Base-by-base conservation (phyloP, 2,329 filamentous ascomycete genomes). In the Diaporthe ampelina region DNA sequence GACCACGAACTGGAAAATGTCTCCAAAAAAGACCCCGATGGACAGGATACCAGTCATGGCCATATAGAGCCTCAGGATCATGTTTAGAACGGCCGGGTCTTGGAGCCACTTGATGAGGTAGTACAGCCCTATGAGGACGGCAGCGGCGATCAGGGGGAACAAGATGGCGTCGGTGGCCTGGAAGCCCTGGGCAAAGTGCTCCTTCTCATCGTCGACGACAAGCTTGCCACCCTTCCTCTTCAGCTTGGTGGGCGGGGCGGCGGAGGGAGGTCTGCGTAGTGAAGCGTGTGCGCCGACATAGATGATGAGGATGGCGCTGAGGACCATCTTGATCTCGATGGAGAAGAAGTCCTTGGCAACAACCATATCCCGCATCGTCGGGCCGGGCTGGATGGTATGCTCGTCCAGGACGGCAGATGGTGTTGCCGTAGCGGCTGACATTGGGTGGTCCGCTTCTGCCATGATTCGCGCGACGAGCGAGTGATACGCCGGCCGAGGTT, bases 71-170 rank as follows among this genome's bases (percentile, higher is more conserved):
- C 94, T 92, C 29, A 98, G 85, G 52, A 97, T 89, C 83, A 93
- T 94, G 85, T 96, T 98, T 79, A 98, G 84, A 29, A 97, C 86
- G 15, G 91, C 88, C 0, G 95, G 92, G 79, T 98, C 94, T 77
- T 96, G 88, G 72, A 98, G 90, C 89, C 93, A 97, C 82, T 97
- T 95, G 81, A 98, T 95, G 75, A 98, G 87, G 79, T 95, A 92
- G 85, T 98, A 98, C 17, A 98, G 87, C 7, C 91, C 91, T 56
- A 82, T 88, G 11, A 98, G 89, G 1, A 93, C 91, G 13, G 87
- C 80, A 2, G 92, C 94, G 8, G 95, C 95, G 72, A 95, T 86
- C 43, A 98, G 78, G 1, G 96, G 97, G 76, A 98, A 94, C 79
- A 97, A 83, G 77, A 98, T 90, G 63, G 95, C 96, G 82, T 98